phyloP scores from a whole-genome alignment of 176 grass and related monocot genomes.

The Juncus effusus region DNA sequence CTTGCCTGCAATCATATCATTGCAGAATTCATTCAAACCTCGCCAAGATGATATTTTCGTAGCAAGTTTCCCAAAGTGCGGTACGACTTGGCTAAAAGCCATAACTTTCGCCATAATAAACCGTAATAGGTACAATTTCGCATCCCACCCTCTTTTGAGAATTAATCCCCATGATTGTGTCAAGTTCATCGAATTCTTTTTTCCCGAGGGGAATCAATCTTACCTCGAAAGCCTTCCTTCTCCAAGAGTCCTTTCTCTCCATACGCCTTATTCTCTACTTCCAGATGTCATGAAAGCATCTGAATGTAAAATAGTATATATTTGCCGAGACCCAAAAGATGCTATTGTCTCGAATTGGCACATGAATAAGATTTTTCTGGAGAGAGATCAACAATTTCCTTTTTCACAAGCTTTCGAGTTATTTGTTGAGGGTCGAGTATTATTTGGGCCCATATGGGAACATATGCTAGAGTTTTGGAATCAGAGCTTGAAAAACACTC shows the following conservation, averaged over 20 bases:
- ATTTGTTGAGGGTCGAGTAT: not conserved
- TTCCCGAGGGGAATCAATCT: not conserved
- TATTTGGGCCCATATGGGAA: constrained; percentile 2
- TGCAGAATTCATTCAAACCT: constrained; percentile 13
- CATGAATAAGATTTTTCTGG: not conserved
- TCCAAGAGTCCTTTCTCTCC: not conserved
- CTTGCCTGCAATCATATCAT: not conserved
- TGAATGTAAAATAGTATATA: constrained; percentile 2
- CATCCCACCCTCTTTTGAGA: not conserved
- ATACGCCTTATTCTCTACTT: constrained; percentile 14
- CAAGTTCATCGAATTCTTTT: not conserved
- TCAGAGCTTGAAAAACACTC: not conserved
- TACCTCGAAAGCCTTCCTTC: not conserved
- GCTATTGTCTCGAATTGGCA: constrained; percentile 1
- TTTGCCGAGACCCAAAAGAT: constrained; percentile 16
- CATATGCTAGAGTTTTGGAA: constrained; percentile 20
- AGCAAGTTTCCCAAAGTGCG: no score
- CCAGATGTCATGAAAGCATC: not conserved
- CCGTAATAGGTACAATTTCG: not conserved
- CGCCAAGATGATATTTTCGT: constrained; percentile 10
- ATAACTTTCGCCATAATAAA: not conserved
- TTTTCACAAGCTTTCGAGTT: not conserved
- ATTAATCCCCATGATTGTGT: not conserved
- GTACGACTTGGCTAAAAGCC: no score
- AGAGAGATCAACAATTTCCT: not conserved